A percentile compares a stretch with the other conserved stretches of the same genome.
phyloP scores from a whole-genome alignment of 129 eudicot species.

The Flaveria ramosissima region DNA sequence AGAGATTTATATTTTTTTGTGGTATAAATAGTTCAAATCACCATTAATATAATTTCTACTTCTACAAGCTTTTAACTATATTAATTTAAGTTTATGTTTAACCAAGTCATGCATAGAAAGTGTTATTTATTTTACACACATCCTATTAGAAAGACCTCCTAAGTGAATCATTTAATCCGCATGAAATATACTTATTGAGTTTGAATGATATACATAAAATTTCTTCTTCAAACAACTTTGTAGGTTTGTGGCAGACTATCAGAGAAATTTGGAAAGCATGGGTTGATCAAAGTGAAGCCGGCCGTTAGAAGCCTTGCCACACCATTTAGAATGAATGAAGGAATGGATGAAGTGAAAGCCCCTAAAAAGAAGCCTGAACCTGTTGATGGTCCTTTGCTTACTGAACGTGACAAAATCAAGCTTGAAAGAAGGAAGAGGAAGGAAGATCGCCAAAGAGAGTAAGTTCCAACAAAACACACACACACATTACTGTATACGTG shows the following conservation, averaged over 20 bases:
- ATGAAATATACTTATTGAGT: neutral
- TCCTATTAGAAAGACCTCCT: conserved; percentile 6
- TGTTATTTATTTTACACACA: neutral
- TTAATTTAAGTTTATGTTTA: neutral
- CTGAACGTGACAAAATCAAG: conserved; percentile 95
- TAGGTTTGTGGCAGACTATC: conserved; percentile 80
- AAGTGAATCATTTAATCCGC: neutral
- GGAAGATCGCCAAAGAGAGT: conserved; percentile 98
- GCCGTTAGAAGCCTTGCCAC: conserved; percentile 86
- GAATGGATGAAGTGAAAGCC: conserved; percentile 87
- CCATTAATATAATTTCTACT: neutral
- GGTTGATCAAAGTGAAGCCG: conserved; percentile 79
- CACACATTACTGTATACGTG: neutral
- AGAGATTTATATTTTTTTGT: neutral
- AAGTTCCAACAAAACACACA: conserved; percentile 10
- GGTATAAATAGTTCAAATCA: neutral
- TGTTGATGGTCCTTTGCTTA: conserved; percentile 83
- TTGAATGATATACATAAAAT: conserved; percentile 2
- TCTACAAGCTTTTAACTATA: neutral
- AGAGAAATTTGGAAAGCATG: conserved; percentile 92
- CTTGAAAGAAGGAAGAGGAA: conserved; percentile 96
- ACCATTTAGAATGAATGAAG: conserved; percentile 93
- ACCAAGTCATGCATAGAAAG: neutral
- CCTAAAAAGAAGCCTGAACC: conserved; percentile 89
- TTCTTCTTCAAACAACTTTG: conserved; percentile 21